A percentile compares a stretch with the other conserved stretches of the same genome.
Conservation (phyloP, 768 basidiomycete genomes). For the Coprinellus micaceus region DNA sequence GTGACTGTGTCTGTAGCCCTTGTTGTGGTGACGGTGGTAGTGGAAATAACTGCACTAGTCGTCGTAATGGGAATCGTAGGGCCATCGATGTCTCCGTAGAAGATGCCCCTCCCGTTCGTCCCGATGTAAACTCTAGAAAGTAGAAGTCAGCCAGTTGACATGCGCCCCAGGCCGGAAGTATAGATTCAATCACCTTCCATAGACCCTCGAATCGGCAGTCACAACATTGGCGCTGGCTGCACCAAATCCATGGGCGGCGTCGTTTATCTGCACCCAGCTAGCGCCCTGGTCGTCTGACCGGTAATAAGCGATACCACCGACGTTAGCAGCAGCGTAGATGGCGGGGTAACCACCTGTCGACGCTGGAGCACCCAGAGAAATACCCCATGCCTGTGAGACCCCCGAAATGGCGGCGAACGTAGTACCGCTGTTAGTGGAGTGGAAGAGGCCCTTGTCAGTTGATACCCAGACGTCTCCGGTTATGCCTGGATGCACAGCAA, state of each 20-base stretch:
- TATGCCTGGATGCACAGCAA: conserved; percentile 50
- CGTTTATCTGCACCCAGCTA: conserved; percentile 59
- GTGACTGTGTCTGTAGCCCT: too few species aligned
- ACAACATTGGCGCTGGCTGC: conserved; percentile 43
- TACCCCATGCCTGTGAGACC: conserved; percentile 51
- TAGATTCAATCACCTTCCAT: conserved; percentile 44
- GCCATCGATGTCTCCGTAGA: conserved; percentile 42
- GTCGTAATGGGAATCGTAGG: conserved; percentile 23
- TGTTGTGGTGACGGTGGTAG: conserved; percentile 16
- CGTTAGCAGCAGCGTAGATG: conserved; percentile 51
- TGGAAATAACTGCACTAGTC: conserved; percentile 20
- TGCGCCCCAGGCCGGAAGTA: too few species aligned
- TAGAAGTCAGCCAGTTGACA: not conserved
- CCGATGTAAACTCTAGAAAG: conserved; percentile 53
- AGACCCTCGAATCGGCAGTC: conserved; percentile 49
- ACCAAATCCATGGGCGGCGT: conserved; percentile 55
- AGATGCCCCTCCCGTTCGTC: conserved; percentile 58
- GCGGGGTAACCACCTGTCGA: conserved; percentile 48
- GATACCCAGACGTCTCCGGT: conserved; percentile 66
- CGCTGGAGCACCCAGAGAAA: conserved; percentile 53
- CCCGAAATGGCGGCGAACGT: conserved; percentile 47
- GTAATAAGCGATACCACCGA: conserved; percentile 49
- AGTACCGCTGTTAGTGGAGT: conserved; percentile 49
- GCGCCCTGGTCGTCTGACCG: conserved; percentile 53
- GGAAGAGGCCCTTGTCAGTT: conserved; percentile 54